Percentiles rank a stretch among this genome's conserved stretches.
phyloP scores from a whole-genome alignment of 2,329 filamentous ascomycete species.

The Neofusicoccum kwambonambiense region DNA sequence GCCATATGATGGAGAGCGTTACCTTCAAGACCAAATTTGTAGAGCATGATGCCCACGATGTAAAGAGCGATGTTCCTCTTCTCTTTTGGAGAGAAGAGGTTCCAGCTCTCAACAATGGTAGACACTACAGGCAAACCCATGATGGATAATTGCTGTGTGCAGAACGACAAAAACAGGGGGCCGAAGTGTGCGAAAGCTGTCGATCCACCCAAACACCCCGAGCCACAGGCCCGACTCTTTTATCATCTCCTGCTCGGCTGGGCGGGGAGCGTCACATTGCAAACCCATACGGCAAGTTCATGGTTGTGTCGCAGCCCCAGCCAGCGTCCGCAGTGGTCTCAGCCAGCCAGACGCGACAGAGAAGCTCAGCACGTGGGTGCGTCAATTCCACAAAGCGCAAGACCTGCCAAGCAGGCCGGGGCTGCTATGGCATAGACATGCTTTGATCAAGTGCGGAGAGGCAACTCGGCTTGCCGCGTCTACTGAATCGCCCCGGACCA shows the following conservation, averaged over 20 bases:
- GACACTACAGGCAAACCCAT: slow-evolving; percentile 21
- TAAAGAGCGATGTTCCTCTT: slow-evolving; percentile 49
- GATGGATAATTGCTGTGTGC: slow-evolving; percentile 9
- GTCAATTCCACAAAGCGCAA: background rate
- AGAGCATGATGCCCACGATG: slow-evolving; percentile 52
- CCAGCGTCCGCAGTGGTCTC: background rate
- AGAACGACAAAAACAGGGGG: background rate
- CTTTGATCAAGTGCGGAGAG: background rate
- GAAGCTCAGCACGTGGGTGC: background rate
- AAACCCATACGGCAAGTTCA: background rate
- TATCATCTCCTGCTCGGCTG: background rate
- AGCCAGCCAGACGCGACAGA: background rate
- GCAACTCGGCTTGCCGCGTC: too few species aligned
- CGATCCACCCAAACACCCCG: background rate
- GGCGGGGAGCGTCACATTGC: background rate
- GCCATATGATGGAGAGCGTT: background rate
- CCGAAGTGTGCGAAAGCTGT: background rate
- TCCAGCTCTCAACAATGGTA: slow-evolving; percentile 30
- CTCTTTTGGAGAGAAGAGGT: slow-evolving; percentile 40
- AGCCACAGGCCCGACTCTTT: background rate
- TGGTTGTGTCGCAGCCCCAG: background rate
- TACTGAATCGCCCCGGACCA: background rate
- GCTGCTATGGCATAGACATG: background rate
- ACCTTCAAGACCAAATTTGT: slow-evolving; percentile 50
- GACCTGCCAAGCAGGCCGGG: background rate